A percentile compares a stretch with the other conserved stretches of the same genome.
phyloP scores from a whole-genome alignment of 139 green algal species.

The Coelastrella sp. region DNA sequence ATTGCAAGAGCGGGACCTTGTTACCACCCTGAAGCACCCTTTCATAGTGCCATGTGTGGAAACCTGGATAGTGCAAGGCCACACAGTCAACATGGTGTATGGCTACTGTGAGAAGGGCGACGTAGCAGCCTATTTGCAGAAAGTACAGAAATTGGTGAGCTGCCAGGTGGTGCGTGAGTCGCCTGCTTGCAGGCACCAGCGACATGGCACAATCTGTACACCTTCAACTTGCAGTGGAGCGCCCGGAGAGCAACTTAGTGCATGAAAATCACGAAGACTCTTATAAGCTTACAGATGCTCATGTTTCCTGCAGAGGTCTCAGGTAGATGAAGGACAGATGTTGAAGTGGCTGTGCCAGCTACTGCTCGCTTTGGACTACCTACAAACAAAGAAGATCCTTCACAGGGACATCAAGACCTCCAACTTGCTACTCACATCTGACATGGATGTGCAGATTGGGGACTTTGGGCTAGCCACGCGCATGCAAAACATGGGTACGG shows the following conservation, averaged over 20 bases:
- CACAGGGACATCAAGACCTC: constrained; percentile 75
- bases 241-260: too few species aligned
- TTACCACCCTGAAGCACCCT: constrained; percentile 64
- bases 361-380: constrained; percentile 72
- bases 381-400: constrained; percentile 63
- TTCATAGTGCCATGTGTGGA: constrained; percentile 71
- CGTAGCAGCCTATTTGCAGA: constrained; percentile 52
- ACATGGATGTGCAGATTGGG: constrained; percentile 59
- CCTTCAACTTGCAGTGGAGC: too few species aligned
- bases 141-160: constrained; percentile 25
- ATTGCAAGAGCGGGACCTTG: constrained; percentile 69
- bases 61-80: constrained; percentile 65
- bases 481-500: constrained; percentile 10
- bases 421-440: constrained; percentile 71
- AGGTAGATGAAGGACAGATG: constrained; percentile 64
- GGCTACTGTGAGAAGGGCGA: constrained; percentile 76
- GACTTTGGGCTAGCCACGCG: constrained; percentile 77
- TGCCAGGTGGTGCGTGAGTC: neutral
- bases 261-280: too few species aligned
- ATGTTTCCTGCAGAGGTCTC: constrained; percentile 55
- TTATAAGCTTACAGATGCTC: too few species aligned
- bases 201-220: too few species aligned
- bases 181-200: too few species aligned
- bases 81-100: constrained; percentile 65
- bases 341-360: constrained; percentile 70